Percentiles rank a stretch among this genome's conserved stretches.
These are phyloP conservation scores for Globisporangium echinulatum DNA, from an alignment of 352 stramenopile species.

Conservation along the genomic window DNA sequence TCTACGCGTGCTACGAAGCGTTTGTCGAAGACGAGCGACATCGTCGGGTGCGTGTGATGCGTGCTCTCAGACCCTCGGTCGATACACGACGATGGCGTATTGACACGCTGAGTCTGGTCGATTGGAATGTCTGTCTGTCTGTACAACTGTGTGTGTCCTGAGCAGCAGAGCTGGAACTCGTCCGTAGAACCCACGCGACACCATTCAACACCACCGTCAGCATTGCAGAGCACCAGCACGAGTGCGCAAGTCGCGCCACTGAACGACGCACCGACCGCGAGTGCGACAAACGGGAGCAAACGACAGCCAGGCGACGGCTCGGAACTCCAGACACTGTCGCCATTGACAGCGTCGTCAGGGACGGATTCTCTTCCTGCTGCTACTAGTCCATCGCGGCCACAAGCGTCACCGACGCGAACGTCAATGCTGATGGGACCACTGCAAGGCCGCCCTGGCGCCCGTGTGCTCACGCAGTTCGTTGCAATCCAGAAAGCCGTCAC, in stretches of 20 bases:
- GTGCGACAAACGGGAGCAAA: no score
- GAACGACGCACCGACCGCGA: no score
- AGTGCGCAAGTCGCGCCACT: no score
- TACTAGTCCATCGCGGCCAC: background rate
- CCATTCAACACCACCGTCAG: no score
- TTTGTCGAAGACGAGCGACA: conserved; percentile 28
- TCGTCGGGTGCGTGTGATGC: conserved; percentile 12
- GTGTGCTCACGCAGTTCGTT: conserved; percentile 4
- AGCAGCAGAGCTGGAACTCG: background rate
- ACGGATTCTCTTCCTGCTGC: no score
- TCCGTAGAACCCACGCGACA: no score
- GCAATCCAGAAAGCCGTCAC: conserved; percentile 4
- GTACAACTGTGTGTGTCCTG: background rate
- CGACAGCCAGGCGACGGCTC: no score
- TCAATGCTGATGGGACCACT: background rate
- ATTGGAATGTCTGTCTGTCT: background rate
- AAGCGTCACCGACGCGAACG: background rate
- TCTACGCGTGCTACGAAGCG: conserved; percentile 55
- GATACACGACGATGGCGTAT: background rate
- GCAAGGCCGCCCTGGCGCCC: background rate
- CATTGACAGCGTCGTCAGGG: no score
- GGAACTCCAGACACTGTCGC: no score
- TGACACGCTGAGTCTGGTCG: background rate
- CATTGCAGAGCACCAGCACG: no score
- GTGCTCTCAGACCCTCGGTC: background rate